phyloP scores from a whole-genome alignment of 257 asterid species.

The Plantago major region DNA sequence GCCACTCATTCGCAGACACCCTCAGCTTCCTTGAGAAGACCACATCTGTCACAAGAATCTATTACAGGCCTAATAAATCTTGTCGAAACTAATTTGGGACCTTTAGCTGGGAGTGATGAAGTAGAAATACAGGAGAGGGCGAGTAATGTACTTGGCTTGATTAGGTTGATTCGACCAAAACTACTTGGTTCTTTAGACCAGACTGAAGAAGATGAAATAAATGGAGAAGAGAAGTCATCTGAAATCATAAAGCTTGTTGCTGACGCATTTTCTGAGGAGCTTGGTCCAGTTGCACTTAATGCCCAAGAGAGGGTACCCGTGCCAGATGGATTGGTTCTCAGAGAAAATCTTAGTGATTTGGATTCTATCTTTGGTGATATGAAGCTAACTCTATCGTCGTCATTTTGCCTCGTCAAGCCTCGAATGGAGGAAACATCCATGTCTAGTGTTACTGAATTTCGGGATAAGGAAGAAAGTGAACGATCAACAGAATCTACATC shows the following conservation, averaged over 20 bases:
- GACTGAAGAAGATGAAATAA: constrained; percentile 32
- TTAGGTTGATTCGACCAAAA: constrained; percentile 50
- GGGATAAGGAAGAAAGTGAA: constrained; percentile 48
- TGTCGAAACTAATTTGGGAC: constrained; percentile 59
- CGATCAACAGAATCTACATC: constrained; percentile 62
- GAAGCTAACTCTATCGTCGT: constrained; percentile 41
- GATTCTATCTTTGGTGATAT: constrained; percentile 64
- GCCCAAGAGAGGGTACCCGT: constrained; percentile 77
- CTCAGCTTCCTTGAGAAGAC: constrained; percentile 28
- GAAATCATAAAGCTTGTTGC: constrained; percentile 43
- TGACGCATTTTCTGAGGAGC: constrained; percentile 70
- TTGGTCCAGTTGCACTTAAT: constrained; percentile 75
- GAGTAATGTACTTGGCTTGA: constrained; percentile 67
- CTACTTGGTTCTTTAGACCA: constrained; percentile 31
- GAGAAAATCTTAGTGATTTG: constrained; percentile 66
- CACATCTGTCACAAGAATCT: constrained; percentile 42
- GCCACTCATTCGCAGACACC: constrained; percentile 27
- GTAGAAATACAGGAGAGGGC: constrained; percentile 90
- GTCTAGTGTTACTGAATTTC: constrained; percentile 27
- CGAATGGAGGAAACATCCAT: constrained; percentile 30
- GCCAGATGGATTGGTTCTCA: constrained; percentile 71
- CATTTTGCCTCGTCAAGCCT: constrained; percentile 62
- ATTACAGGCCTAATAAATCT: constrained; percentile 51
- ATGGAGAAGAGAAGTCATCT: constrained; percentile 34
- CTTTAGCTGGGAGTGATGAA: constrained; percentile 65